phyloP scores from a whole-genome alignment of 768 basidiomycete species.

The Megacollybia marginata region DNA sequence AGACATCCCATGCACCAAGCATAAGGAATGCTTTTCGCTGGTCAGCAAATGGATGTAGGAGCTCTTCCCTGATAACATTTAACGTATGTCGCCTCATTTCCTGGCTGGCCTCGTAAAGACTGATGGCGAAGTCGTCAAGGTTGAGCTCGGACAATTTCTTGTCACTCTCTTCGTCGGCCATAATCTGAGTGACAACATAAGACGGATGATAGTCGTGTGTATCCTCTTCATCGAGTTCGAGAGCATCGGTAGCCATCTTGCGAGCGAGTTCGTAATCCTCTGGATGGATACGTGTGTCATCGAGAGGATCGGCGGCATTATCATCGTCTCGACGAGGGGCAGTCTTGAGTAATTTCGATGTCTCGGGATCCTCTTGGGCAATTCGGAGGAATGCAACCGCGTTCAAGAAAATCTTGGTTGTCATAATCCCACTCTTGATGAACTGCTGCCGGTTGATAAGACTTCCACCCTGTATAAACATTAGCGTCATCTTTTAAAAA shows the following conservation, averaged over 20 bases:
- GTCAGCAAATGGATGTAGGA: conserved; percentile 77
- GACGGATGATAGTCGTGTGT: conserved; percentile 89
- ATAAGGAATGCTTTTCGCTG: conserved; percentile 54
- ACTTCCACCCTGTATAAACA: conserved; percentile 63
- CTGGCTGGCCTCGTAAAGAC: conserved; percentile 75
- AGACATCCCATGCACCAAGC: conserved; percentile 70
- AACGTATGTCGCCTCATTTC: conserved; percentile 87
- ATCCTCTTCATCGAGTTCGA: conserved; percentile 98
- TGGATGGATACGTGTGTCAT: conserved; percentile 92
- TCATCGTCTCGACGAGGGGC: conserved; percentile 55
- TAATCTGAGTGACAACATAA: conserved; percentile 77
- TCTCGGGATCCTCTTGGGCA: conserved; percentile 62
- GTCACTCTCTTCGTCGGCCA: conserved; percentile 73
- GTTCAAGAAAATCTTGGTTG: conserved; percentile 87
- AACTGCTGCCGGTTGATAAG: conserved; percentile 85
- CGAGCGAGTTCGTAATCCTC: conserved; percentile 97
- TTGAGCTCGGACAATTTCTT: conserved; percentile 85
- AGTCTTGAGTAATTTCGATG: conserved; percentile 47
- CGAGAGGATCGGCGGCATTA: conserved; percentile 78
- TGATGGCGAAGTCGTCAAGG: conserved; percentile 93
- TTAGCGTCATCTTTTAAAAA: conserved; percentile 2
- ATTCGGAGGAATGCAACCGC: conserved; percentile 90
- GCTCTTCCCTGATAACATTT: conserved; percentile 81
- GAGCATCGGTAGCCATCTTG: conserved; percentile 96
- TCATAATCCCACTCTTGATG: conserved; percentile 70